Percentiles rank a stretch among this genome's conserved stretches.
These are phyloP conservation scores for Rugosomyces carneus DNA, from an alignment of 1,284 basidiomycete genomes.

Conservation along the genomic window DNA sequence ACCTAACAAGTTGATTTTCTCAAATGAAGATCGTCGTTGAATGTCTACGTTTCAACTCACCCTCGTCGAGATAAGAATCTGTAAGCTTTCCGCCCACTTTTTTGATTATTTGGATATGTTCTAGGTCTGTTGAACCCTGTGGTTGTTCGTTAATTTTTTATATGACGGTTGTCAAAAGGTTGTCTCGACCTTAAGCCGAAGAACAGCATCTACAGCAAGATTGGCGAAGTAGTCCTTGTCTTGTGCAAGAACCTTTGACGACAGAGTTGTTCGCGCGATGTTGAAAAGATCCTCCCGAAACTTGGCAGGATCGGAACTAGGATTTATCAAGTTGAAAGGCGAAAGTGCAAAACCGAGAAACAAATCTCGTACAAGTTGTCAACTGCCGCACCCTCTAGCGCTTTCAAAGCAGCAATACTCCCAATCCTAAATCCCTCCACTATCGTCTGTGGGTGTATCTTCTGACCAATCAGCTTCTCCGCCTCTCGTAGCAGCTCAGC, in stretches of 20 bases:
- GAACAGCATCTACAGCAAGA: slow-evolving; percentile 94
- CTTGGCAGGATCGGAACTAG: slow-evolving; percentile 61
- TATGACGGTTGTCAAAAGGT: not conserved
- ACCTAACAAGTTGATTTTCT: slow-evolving; percentile 41
- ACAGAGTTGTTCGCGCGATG: slow-evolving; percentile 94
- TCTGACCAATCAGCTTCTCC: slow-evolving; percentile 88
- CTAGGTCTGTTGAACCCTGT: slow-evolving; percentile 91
- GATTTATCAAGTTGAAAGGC: slow-evolving; percentile 8
- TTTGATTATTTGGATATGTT: slow-evolving; percentile 99
- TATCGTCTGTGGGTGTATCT: slow-evolving; percentile 99
- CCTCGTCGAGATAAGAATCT: slow-evolving; percentile 97
- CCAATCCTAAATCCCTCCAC: slow-evolving; percentile 98
- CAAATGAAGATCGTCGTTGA: not conserved
- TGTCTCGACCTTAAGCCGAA: slow-evolving; percentile 76
- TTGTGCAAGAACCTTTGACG: slow-evolving; percentile 93
- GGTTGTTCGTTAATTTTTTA: slow-evolving; percentile 7
- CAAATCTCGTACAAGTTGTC: slow-evolving; percentile 67
- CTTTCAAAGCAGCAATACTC: slow-evolving; percentile 78
- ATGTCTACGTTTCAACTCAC: slow-evolving; percentile 30
- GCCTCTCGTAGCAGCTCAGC: slow-evolving; percentile 92
- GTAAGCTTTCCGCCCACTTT: slow-evolving; percentile 98
- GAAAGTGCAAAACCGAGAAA: not conserved
- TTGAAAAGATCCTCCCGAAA: slow-evolving; percentile 94
- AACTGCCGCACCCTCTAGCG: slow-evolving; percentile 75
- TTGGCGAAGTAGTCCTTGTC: slow-evolving; percentile 99